phyloP scores from a whole-genome alignment of 116 monocot species.

The Zostera marina region DNA sequence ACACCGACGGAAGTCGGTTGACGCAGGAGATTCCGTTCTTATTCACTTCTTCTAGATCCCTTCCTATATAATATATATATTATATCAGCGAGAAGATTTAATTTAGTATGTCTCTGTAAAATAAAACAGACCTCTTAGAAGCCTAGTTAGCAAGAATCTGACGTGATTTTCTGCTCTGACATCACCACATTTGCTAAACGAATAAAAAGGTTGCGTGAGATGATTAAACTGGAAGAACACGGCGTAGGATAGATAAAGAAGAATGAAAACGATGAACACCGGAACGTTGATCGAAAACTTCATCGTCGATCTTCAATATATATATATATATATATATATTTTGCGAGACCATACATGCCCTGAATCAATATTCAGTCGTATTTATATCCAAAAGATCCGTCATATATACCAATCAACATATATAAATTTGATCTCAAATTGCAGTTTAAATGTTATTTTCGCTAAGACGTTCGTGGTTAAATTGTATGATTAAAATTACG shows the following conservation, averaged over 20 bases:
- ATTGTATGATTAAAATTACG: not conserved
- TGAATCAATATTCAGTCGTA: too few relatives aligned
- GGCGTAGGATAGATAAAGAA: conserved; percentile 16
- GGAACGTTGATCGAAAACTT: conserved; percentile 4
- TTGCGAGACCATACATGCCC: too few relatives aligned
- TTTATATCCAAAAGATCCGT: too few relatives aligned
- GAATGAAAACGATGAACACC: conserved; percentile 7
- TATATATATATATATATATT: too few relatives aligned
- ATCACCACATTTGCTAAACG: not conserved
- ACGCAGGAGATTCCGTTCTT: conserved; percentile 22
- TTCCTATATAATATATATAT: too few relatives aligned
- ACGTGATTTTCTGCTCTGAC: not conserved
- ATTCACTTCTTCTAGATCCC: conserved; percentile 11
- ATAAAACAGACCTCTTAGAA: conserved; percentile 16
- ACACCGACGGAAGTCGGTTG: conserved; percentile 11
- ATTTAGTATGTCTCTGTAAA: too few relatives aligned
- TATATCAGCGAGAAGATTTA: too few relatives aligned
- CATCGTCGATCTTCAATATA: conserved; percentile 20
- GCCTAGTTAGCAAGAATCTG: conserved; percentile 10
- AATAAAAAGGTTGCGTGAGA: conserved; percentile 5
- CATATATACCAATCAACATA: too few relatives aligned
- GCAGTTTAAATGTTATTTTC: too few relatives aligned
- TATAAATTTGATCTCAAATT: too few relatives aligned
- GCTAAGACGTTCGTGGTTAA: too few relatives aligned
- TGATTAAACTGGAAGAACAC: conserved; percentile 6